Conservation (phyloP, 306 rosid species). For the Vigna nakashimae region DNA sequence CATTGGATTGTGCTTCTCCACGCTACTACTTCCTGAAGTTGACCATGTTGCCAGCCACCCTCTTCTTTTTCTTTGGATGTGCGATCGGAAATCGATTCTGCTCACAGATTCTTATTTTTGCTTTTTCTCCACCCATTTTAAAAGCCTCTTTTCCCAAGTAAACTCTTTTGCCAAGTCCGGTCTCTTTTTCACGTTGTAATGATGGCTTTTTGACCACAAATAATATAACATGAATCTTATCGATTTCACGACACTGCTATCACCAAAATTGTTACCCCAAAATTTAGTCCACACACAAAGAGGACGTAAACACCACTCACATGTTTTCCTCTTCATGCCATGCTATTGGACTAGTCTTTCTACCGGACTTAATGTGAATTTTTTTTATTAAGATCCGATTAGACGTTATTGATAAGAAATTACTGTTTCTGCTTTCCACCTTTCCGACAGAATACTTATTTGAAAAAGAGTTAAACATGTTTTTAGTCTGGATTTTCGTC, state of each 20-base stretch:
- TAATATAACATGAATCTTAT: slow-evolving; percentile 30
- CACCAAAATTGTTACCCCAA: slow-evolving; percentile 29
- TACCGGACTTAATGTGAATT: neutral
- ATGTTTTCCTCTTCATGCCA: slow-evolving; percentile 23
- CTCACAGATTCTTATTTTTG: slow-evolving; percentile 13
- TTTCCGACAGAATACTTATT: no score
- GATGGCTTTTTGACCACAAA: slow-evolving; percentile 37
- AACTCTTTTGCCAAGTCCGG: neutral
- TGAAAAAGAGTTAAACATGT: no score
- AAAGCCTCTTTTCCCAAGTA: slow-evolving; percentile 35
- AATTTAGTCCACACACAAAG: slow-evolving; percentile 32
- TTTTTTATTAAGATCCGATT: neutral
- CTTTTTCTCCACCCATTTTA: slow-evolving; percentile 21
- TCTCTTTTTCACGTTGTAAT: slow-evolving; percentile 43
- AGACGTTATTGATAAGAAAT: neutral
- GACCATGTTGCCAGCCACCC: slow-evolving; percentile 40
- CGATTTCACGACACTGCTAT: slow-evolving; percentile 12
- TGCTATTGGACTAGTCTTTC: neutral
- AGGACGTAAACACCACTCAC: slow-evolving; percentile 9
- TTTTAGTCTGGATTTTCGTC: no score
- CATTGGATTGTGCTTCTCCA: slow-evolving; percentile 7
- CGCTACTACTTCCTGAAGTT: slow-evolving; percentile 12
- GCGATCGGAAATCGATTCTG: slow-evolving; percentile 27
- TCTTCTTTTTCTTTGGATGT: slow-evolving; percentile 36
- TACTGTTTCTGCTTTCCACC: no score